phyloP scores from a whole-genome alignment of 2,329 filamentous ascomycete genomes.

The Pseudocercospora ulei region DNA sequence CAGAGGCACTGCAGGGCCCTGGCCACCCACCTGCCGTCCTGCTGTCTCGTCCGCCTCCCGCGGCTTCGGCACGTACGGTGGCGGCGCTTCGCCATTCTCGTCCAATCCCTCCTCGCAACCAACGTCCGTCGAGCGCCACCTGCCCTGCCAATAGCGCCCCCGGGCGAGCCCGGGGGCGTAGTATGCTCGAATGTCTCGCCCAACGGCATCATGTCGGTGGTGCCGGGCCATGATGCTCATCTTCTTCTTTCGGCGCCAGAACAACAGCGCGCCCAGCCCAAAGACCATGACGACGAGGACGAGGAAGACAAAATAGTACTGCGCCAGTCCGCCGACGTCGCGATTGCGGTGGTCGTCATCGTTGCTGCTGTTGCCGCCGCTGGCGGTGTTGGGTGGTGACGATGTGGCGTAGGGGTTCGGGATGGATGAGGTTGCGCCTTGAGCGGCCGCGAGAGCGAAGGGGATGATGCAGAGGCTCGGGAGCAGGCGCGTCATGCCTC shows the following conservation, averaged over 20 bases:
- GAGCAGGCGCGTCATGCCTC: neutral
- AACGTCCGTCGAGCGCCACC: slow-evolving; percentile 18
- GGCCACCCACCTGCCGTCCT: slow-evolving; percentile 1
- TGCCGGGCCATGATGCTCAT: slow-evolving; percentile 16
- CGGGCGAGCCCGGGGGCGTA: slow-evolving; percentile 18
- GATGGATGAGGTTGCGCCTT: slow-evolving; percentile 1
- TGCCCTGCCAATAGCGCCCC: slow-evolving; percentile 28
- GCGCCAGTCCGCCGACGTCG: slow-evolving; percentile 32
- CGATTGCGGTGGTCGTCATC: slow-evolving; percentile 8
- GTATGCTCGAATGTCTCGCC: slow-evolving; percentile 17
- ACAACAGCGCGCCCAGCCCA: slow-evolving; percentile 39
- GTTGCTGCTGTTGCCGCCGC: slow-evolving; percentile 3
- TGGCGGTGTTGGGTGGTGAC: slow-evolving; percentile 3
- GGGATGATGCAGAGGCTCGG: neutral
- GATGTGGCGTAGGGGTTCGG: slow-evolving; percentile 2
- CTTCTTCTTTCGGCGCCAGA: slow-evolving; percentile 39
- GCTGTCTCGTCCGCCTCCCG: slow-evolving; percentile 22
- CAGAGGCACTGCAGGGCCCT: slow-evolving; percentile 33
- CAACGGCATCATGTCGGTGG: slow-evolving; percentile 13
- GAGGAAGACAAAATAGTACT: slow-evolving; percentile 50
- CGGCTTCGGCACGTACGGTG: slow-evolving; percentile 46
- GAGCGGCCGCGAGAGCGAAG: neutral
- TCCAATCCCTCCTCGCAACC: slow-evolving; percentile 49
- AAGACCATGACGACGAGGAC: slow-evolving; percentile 44
- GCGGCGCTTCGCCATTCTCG: slow-evolving; percentile 56